These are phyloP conservation scores for Talaromyces sp. DNA, from an alignment of 2,329 filamentous ascomycete genomes.

Conservation along the genomic window DNA sequence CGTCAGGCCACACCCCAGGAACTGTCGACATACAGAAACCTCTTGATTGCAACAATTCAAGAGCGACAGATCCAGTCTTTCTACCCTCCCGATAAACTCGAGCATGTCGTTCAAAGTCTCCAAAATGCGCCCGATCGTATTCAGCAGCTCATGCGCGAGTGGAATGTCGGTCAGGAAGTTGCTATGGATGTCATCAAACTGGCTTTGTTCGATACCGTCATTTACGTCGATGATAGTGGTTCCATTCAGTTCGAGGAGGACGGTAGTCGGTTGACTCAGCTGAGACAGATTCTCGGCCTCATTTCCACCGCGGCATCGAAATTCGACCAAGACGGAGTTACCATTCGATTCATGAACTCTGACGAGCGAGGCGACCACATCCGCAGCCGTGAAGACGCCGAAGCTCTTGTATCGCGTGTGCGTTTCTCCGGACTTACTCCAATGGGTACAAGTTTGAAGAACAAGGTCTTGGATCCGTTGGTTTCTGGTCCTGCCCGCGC, in stretches of 20 bases:
- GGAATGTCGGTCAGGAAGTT: slow-evolving; percentile 59
- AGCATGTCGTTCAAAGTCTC: slow-evolving; percentile 34
- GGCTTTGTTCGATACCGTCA: slow-evolving; percentile 60
- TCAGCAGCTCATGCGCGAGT: slow-evolving; percentile 56
- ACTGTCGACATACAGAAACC: slow-evolving; percentile 56
- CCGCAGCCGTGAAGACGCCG: slow-evolving; percentile 57
- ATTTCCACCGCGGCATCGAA: slow-evolving; percentile 65
- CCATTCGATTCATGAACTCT: slow-evolving; percentile 69
- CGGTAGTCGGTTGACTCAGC: slow-evolving; percentile 65
- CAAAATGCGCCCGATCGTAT: slow-evolving; percentile 45
- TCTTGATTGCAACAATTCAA: slow-evolving; percentile 56
- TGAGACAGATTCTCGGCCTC: slow-evolving; percentile 62
- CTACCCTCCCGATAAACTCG: slow-evolving; percentile 55
- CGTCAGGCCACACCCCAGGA: slow-evolving; percentile 49
- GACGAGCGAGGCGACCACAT: slow-evolving; percentile 55
- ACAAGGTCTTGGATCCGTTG: slow-evolving; percentile 64
- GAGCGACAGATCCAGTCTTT: slow-evolving; percentile 61
- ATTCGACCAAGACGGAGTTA: slow-evolving; percentile 69
- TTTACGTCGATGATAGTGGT: slow-evolving; percentile 68
- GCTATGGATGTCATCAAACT: slow-evolving; percentile 64
- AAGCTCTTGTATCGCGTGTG: slow-evolving; percentile 57
- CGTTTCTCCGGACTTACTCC: slow-evolving; percentile 66
- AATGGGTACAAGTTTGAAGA: slow-evolving; percentile 61
- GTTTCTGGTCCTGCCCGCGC: slow-evolving; percentile 54
- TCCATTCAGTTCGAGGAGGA: slow-evolving; percentile 69